These are phyloP conservation scores for Isochrysis galbana DNA, from an alignment of 78 protist genomes.

Conservation along the genomic window DNA sequence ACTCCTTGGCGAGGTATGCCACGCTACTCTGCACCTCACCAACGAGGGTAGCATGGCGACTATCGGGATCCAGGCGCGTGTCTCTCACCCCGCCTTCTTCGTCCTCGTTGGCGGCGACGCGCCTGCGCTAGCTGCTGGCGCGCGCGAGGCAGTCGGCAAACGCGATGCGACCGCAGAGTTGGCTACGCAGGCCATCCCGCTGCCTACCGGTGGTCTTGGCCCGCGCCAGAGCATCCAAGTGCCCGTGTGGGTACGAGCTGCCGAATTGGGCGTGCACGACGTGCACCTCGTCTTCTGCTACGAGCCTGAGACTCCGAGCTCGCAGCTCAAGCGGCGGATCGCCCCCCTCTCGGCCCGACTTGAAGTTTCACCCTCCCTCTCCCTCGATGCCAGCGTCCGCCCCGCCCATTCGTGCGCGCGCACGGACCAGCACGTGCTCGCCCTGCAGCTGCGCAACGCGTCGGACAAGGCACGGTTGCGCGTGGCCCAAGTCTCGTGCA, in stretches of 20 bases:
- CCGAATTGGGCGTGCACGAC: not conserved
- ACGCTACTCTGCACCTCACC: not conserved
- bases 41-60: not conserved
- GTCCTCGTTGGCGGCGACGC: not conserved
- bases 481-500: not conserved
- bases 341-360: not conserved
- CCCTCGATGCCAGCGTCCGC: not conserved
- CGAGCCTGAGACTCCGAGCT: not conserved
- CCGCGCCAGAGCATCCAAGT: not conserved
- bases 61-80: not conserved
- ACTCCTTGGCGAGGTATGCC: not conserved
- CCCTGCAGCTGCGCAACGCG: not conserved
- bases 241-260: not conserved
- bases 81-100: not conserved
- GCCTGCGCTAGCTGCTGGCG: not conserved
- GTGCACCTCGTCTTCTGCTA: conserved; percentile 3
- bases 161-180: not conserved
- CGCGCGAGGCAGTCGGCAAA: not conserved
- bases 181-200: not conserved
- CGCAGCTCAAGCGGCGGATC: conserved; percentile 12
- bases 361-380: not conserved
- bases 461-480: not conserved
- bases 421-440: not conserved
- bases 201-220: not conserved
- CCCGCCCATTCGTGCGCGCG: not conserved